Evolutionary conservation across 2,329 filamentous ascomycete genomes (phyloP), one percentile per base, ranked within the genome.

Genomic region (Cercospora sojina): DNA sequence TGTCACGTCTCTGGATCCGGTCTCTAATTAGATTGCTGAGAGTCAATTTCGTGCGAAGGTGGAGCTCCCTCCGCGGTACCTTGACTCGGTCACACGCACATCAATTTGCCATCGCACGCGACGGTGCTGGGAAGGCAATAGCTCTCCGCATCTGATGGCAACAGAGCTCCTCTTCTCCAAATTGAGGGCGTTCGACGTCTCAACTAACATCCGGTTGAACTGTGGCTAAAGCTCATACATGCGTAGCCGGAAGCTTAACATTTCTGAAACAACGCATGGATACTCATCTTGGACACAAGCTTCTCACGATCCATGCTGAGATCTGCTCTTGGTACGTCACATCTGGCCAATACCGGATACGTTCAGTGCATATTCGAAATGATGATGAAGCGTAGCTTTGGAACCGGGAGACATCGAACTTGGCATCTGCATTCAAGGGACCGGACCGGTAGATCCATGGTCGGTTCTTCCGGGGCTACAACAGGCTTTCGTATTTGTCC

Each of bases 401-500:
- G 47, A 25, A 53, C 47, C 20, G 47, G 47, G 20, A 53, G 47
- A 27, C 18, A n/a, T 51, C 47, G 47, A 25, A 25, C 47, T 16
- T 25, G 7, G 18, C 23, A 53, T 53, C 20, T 25, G 23, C 20
- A 27, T 53, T 29, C 23, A 53, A 20, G 16, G 13, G 47, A 27
- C 12, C 23, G 16, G 23, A 41, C 35, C 35, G 35, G 35, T n/a
- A 41, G 6, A 41, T 13, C 43, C 47, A 51, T 51, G 23, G 47
- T 51, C 23, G 20, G 43, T 51, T 51, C 23, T 16, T 27, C 47
- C 47, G 47, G 23, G 53, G n/a, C 72, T 69, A 90, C 71, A 90
- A 77, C 71, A 91, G 75, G 79, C 88, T 90, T 77, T 88, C 85
- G 70, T 90, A 91, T 79, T 88, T 88, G 77, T 89, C 87, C 78